These are phyloP conservation scores for Lophiostoma macrostomum DNA, from an alignment of 495 filamentous ascomycete genomes.

Conservation along the genomic window DNA sequence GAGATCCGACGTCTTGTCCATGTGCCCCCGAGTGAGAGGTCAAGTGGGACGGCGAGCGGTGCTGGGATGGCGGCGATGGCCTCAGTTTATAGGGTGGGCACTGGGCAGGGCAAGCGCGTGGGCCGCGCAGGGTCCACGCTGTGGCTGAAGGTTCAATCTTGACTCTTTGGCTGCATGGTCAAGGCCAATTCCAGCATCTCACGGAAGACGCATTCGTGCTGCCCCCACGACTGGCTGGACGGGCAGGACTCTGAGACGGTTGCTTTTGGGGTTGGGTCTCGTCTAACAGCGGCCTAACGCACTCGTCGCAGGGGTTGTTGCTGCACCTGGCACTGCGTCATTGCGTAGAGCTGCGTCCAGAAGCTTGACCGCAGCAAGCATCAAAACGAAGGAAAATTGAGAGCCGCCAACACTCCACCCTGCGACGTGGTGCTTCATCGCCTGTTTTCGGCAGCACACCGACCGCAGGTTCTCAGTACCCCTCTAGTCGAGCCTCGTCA, in stretches of 20 bases:
- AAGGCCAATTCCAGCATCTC: no score
- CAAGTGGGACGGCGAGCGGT: no score
- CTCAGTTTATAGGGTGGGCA: no score
- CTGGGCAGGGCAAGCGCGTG: no score
- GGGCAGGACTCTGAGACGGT: background rate
- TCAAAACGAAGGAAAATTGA: background rate
- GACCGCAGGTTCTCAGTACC: background rate
- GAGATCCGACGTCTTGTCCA: background rate
- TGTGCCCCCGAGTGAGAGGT: background rate
- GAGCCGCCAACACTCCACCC: no score
- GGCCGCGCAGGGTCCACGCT: background rate
- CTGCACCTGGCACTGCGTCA: slow-evolving; percentile 2
- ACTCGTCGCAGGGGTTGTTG: background rate
- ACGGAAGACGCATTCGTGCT: background rate
- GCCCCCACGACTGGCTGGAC: background rate
- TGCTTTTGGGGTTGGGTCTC: slow-evolving; percentile 3
- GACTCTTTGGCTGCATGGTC: no score
- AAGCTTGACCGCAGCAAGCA: background rate
- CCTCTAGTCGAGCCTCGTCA: background rate
- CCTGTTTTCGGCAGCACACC: no score
- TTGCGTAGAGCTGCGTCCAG: slow-evolving; percentile 7
- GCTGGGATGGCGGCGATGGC: no score
- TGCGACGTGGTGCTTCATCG: no score
- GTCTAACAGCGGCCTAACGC: slow-evolving; percentile 2
- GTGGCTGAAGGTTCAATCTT: slow-evolving; percentile 1